phyloP scores from a whole-genome alignment of 352 stramenopile species.

The Phytophthora multivora region DNA sequence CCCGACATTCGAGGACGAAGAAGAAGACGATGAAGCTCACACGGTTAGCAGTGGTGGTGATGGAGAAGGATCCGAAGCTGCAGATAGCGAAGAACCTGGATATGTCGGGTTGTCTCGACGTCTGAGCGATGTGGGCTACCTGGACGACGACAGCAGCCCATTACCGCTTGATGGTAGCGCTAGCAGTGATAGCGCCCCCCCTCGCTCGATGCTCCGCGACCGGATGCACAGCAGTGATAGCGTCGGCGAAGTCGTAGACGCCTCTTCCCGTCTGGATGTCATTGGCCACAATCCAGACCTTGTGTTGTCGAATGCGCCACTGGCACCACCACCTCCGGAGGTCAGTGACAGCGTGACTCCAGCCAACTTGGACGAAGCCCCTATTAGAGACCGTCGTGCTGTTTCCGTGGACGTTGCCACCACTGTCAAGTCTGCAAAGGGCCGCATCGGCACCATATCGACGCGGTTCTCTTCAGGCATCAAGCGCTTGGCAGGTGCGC shows the following conservation, averaged over 20 bases:
- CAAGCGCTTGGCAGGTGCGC: conserved; percentile 47
- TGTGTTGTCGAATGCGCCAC: conserved; percentile 17
- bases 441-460: conserved; percentile 71
- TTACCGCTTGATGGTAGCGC: conserved; percentile 21
- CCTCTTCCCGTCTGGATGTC: conserved; percentile 23
- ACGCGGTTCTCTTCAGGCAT: conserved; percentile 77
- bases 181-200: conserved; percentile 5
- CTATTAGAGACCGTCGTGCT: conserved; percentile 34
- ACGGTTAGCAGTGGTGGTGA: conserved; percentile 36
- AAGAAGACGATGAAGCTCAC: conserved; percentile 43
- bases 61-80: conserved; percentile 33
- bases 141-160: conserved; percentile 38
- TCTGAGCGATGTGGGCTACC: conserved; percentile 41
- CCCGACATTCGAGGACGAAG: conserved; percentile 49
- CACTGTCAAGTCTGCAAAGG: conserved; percentile 67
- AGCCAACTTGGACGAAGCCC: conserved; percentile 10
- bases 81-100: conserved; percentile 26
- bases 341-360: conserved; percentile 12
- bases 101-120: conserved; percentile 40
- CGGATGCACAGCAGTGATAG: conserved; percentile 47
- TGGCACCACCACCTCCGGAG: conserved; percentile 26
- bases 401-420: conserved; percentile 55
- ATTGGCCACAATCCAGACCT: conserved; percentile 28
- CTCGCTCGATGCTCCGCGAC: conserved; percentile 39
- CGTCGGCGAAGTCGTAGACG: conserved; percentile 38